phyloP scores from a whole-genome alignment of 2,329 filamentous ascomycete genomes.

The Cladosporium sphaerospermum region DNA sequence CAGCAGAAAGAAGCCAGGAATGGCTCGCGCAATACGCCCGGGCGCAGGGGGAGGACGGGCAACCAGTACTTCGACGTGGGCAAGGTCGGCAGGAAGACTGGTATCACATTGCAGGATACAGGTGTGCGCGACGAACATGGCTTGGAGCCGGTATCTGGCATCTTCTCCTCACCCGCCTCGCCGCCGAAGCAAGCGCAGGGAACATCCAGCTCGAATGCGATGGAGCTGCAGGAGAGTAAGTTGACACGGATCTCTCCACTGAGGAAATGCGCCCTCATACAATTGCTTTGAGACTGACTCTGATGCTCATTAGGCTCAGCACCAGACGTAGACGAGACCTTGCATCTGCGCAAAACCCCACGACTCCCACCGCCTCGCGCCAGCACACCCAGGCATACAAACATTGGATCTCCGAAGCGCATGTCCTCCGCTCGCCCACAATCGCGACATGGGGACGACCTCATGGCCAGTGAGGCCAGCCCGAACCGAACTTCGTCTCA shows the following conservation, averaged over 20 bases:
- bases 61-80: slow-evolving; percentile 33
- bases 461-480: slow-evolving; percentile 3
- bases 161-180: slow-evolving; percentile 80
- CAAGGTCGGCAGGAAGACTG: slow-evolving; percentile 68
- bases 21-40: slow-evolving; percentile 21
- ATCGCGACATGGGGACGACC: slow-evolving; percentile 34
- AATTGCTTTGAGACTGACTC: not conserved
- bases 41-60: slow-evolving; percentile 23
- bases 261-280: no score
- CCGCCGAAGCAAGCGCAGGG: slow-evolving; percentile 31
- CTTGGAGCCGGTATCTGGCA: slow-evolving; percentile 76
- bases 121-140: slow-evolving; percentile 85
- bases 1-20: slow-evolving; percentile 10
- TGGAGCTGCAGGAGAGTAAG: slow-evolving; percentile 60
- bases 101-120: slow-evolving; percentile 69
- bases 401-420: slow-evolving; percentile 54
- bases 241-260: not conserved
- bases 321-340: slow-evolving; percentile 41
- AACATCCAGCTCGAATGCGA: slow-evolving; percentile 21
- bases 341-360: slow-evolving; percentile 37
- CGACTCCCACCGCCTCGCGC: slow-evolving; percentile 45
- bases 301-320: slow-evolving; percentile 38
- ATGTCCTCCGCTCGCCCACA: slow-evolving; percentile 53
- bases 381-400: slow-evolving; percentile 60
- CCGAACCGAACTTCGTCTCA: slow-evolving; percentile 14